Conservation (phyloP, 1,139 yeast species). For the Hyphopichia burtonii region DNA sequence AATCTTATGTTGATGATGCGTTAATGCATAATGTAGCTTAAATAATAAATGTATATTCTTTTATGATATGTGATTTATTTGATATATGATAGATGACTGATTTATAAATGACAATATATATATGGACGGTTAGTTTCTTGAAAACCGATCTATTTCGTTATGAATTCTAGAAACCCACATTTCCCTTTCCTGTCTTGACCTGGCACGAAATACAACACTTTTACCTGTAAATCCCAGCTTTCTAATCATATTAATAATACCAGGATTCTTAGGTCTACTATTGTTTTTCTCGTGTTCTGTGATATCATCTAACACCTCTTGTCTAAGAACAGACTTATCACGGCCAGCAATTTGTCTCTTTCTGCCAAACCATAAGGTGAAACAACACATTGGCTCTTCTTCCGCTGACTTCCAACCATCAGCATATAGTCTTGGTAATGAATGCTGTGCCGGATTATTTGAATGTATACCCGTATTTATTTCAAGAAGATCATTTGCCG, state of each 20-base stretch:
- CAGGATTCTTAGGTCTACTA: constrained; percentile 35
- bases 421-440: constrained; percentile 67
- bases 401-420: constrained; percentile 89
- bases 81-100: background rate
- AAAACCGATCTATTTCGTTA: constrained; percentile 62
- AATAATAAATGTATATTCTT: background rate
- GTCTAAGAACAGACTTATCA: constrained; percentile 9
- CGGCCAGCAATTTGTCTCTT: constrained; percentile 44
- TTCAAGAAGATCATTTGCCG: constrained; percentile 56
- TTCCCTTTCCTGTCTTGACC: constrained; percentile 82
- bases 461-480: constrained; percentile 46
- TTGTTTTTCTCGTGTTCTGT: constrained; percentile 8
- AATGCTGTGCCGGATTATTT: constrained; percentile 51
- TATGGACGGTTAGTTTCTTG: constrained; percentile 9
- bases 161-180: constrained; percentile 71
- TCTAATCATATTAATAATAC: constrained; percentile 40
- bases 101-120: background rate
- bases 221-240: constrained; percentile 69
- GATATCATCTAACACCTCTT: constrained; percentile 5
- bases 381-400: constrained; percentile 68
- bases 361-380: constrained; percentile 80
- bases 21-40: background rate
- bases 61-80: background rate
- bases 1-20: constrained; percentile 1
- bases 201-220: constrained; percentile 71